Evolutionary conservation across 2,329 filamentous ascomycete species (phyloP).

Genomic region (Macrophomina tecta): DNA sequence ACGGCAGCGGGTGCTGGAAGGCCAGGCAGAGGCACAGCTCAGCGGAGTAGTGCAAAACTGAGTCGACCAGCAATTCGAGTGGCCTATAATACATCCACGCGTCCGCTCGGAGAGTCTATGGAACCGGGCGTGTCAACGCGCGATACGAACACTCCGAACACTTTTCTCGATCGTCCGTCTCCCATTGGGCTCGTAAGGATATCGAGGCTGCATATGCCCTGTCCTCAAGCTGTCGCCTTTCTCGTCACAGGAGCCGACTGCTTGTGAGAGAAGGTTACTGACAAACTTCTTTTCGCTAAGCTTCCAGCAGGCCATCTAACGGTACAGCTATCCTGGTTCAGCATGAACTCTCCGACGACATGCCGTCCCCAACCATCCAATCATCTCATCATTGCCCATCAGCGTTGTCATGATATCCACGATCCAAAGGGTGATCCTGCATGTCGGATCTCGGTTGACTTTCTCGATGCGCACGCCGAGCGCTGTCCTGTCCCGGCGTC

Average conservation of each 20-base stretch:
- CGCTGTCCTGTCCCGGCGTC: background rate
- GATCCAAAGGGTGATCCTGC: background rate
- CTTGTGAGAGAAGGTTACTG: background rate
- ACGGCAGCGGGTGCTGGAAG: no score
- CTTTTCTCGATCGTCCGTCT: background rate
- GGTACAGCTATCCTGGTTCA: background rate
- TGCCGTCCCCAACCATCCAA: background rate
- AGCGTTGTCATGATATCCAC: background rate
- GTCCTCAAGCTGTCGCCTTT: conserved; percentile 11
- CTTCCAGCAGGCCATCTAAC: background rate
- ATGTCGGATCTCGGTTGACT: background rate
- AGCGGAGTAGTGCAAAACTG: background rate
- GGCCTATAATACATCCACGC: background rate
- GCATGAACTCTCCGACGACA: background rate
- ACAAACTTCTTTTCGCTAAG: background rate
- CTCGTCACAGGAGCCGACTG: conserved; percentile 11
- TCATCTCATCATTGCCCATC: background rate
- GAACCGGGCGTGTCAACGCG: background rate
- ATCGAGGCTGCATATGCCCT: background rate
- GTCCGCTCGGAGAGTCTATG: background rate
- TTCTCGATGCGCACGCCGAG: background rate
- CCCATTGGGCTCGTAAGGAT: background rate
- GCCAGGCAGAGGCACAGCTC: background rate
- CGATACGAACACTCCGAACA: background rate
- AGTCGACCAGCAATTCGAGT: background rate